phyloP scores from a whole-genome alignment of 1,139 yeast species.

The Magnusiomyces starmeri region DNA sequence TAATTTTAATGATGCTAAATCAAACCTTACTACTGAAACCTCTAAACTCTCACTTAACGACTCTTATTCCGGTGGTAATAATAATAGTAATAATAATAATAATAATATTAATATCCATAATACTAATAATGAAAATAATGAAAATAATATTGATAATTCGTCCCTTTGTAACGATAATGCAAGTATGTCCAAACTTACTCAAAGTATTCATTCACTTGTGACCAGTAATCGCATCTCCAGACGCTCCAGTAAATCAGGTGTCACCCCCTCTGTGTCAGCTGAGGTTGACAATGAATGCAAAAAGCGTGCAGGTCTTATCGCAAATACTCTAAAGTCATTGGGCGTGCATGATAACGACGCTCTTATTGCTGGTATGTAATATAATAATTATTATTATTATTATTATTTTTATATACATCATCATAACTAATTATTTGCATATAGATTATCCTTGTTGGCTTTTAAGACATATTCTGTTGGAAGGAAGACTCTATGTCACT shows the following conservation, averaged over 20 bases:
- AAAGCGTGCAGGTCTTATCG: constrained; percentile 23
- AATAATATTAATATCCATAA: not conserved
- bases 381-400: not conserved
- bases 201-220: constrained; percentile 13
- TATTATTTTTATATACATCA: not conserved
- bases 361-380: constrained; percentile 25
- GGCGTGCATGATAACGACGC: constrained; percentile 26
- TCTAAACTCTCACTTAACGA: no score
- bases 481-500: constrained; percentile 79
- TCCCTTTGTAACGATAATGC: not conserved
- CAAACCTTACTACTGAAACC: not conserved
- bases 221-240: not conserved
- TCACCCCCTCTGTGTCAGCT: not conserved
- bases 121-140: not conserved
- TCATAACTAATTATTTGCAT: not conserved
- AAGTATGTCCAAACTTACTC: constrained; percentile 6
- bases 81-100: not conserved
- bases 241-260: not conserved
- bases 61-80: not conserved
- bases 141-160: no score
- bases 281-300: constrained; percentile 13
- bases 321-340: constrained; percentile 26
- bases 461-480: constrained; percentile 70
- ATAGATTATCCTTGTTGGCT: constrained; percentile 66
- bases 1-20: not conserved